Evolutionary conservation across 75 land plant genomes (phyloP), one percentile per base, ranked within the genome.

Genomic region (Larix kaempferi): DNA sequence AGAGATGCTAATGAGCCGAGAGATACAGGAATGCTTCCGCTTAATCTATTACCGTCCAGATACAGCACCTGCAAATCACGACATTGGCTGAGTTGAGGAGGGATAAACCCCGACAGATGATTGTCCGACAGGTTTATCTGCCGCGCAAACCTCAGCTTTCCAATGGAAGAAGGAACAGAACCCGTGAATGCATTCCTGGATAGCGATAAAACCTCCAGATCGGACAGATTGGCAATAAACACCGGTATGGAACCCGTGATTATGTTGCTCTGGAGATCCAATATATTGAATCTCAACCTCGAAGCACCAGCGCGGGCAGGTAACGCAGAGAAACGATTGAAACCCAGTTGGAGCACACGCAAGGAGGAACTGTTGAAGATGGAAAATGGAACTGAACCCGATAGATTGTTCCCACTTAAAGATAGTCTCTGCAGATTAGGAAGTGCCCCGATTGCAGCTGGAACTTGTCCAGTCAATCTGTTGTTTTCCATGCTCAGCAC

Each of bases 121-220:
- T 95, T 93, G 54, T 81, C 64, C 26, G 85, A 89, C 11, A 93
- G 56, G 21, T 81, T 83, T 2, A 95, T 73, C 59, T 89, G 83
- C 73, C 83, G 88, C 56, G 92, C 71, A 23, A 22, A 41, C n/a
- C 52, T 4, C 4, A 95, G 76, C 22, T 78, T 79, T 21, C 91
- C 89, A 73, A 96, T 60, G 58, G 78, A 71, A 11, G 33, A n/a
- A 1, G 94, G 92, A n/a, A 96, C 8, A 11, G 59, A 5, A 4
- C 99, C 99, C 12, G 82, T 63, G 21, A 95, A 74, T 3, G 62
- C 59, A 60, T 95, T 95, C 19, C 80, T 80, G 12, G 90, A 83
- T 8, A 95, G 76, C 52, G 87, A 84, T 49, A 95, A 55, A 21
- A 67, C 58, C 11, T 76, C 82, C 75, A 95, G 72, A 10, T 57